Percentiles rank a stretch among this genome's conserved stretches.
phyloP scores from a whole-genome alignment of 2,329 filamentous ascomycete species.

The Cercospora sojina region DNA sequence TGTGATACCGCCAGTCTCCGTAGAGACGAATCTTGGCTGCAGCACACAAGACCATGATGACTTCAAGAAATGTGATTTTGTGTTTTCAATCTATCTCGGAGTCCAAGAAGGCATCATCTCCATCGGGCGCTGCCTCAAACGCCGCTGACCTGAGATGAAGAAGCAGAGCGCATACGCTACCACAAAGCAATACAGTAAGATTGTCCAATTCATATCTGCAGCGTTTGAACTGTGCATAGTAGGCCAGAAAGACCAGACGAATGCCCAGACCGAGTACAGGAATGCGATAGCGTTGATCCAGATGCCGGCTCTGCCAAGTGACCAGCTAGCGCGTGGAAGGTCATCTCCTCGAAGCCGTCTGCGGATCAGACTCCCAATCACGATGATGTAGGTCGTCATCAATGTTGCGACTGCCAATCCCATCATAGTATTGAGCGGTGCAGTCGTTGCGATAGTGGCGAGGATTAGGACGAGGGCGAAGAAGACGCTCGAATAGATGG shows the following conservation, averaged over 20 bases:
- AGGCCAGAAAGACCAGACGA: conserved; percentile 48
- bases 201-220: conserved; percentile 53
- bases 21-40: background rate
- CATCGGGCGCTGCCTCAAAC: conserved; percentile 10
- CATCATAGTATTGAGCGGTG: conserved; percentile 46
- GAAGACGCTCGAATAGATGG: conserved; percentile 33
- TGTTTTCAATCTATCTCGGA: background rate
- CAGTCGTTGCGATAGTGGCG: conserved; percentile 31
- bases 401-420: conserved; percentile 43
- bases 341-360: conserved; percentile 39
- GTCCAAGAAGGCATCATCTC: conserved; percentile 18
- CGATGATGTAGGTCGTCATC: conserved; percentile 44
- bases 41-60: background rate
- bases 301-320: conserved; percentile 41
- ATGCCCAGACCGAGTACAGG: conserved; percentile 38
- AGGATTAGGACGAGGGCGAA: conserved; percentile 40
- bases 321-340: conserved; percentile 41
- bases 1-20: background rate
- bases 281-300: conserved; percentile 41
- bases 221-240: conserved; percentile 37
- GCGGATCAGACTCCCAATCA: conserved; percentile 40
- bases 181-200: conserved; percentile 43
- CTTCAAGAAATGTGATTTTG: background rate
- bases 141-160: conserved; percentile 13
- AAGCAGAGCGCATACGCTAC: conserved; percentile 10